Evolutionary conservation across 495 filamentous ascomycete genomes (phyloP), one percentile per base, ranked within the genome.

Genomic region (Chaetomidium leptoderma): DNA sequence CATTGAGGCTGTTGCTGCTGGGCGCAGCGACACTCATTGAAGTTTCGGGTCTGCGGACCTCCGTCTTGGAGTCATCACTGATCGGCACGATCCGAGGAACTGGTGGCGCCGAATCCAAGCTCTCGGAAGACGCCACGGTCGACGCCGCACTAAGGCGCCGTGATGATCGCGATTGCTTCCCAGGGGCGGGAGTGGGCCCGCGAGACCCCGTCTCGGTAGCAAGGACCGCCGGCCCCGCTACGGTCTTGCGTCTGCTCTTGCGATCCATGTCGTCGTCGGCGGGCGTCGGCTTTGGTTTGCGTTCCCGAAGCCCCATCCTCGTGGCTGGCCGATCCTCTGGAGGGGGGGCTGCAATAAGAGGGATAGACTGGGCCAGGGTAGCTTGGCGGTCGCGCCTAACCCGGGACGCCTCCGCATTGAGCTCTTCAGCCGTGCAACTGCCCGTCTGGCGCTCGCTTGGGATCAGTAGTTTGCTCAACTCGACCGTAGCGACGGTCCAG

Each of bases 391-490:
- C 88, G 50, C 80, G 74, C 55, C 83, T 74, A 52, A 77, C 71
- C 56, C 84, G 72, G 37, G 77, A 81, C 19, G 85, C 84, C 68
- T 86, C 82, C 2, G 81, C 81, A 59, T 84, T 83, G 29, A 95
- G 76, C 19, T 96, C 90, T 63, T 92, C 85, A 6, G 80, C 77
- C n/a, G 74, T 85, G 65, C 78, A 90, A 71, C 90, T 95, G 24
- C 70, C 76, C 0, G 85, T 89, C 68, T 89, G 81, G 10, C 89
- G 78, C 60, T 83, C 74, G 10, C 72, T 73, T 2, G 93, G 93
- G 47, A 96, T 87, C 26, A 97, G 81, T 5, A 91, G 70, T 66
- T 90, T 92, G 63, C 83, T 88, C 16, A 97, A 69, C 65, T 96
- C 92, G 63, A 85, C 79, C 0, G 90, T 78, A 14, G 90, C 90